Base-by-base conservation (phyloP, 345 rosid species). In the Ceriops decandra region DNA sequence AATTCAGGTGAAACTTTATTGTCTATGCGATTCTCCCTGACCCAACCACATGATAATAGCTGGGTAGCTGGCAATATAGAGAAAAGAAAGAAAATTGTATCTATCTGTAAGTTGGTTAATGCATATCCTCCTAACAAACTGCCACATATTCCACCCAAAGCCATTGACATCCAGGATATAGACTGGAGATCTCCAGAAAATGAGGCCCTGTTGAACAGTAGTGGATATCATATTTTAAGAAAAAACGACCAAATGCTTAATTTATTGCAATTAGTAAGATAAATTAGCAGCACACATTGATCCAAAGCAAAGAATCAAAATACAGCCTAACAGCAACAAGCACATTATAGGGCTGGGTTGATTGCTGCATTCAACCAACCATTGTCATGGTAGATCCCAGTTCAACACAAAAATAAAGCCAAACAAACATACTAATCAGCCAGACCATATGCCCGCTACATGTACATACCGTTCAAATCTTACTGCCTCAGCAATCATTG, bases 151-250 rank as follows among this genome's bases (percentile, higher is more conserved):
- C 97, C 99, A 6, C 99, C 98, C 68, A 88, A 71, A 49, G 99
- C 98, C 93, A 95, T 91, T 36, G 98, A 80, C 66, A 87, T 76
- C 98, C 98, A 91, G 56, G 98, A 91, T 21, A 90, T 54, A 9
- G 98, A 88, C 84, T 95, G 98, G 57, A 95, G 92, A 78, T 95
- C 99, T 77, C 96, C 99, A 72, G 99, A 88, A 84, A 87, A 95
- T 28, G 88, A 79, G 27, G 97, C 82, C 88, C 98, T 91, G 93
- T 60, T 57, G 27, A 72, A 72, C n/a, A 20, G 22, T 31, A 65
- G 26, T 72, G 74, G 22, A 46, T 30, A 42, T 47, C 10, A 24
- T 21, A 67, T 62, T 27, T 49, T 31, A 21, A 21, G 21, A 28
- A 57, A 49, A 22, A 68, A 16, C 4, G 46, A 32, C n/a, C 10